Base-by-base conservation (phyloP, 2,329 filamentous ascomycete genomes). In the Thielaviopsis populi region DNA sequence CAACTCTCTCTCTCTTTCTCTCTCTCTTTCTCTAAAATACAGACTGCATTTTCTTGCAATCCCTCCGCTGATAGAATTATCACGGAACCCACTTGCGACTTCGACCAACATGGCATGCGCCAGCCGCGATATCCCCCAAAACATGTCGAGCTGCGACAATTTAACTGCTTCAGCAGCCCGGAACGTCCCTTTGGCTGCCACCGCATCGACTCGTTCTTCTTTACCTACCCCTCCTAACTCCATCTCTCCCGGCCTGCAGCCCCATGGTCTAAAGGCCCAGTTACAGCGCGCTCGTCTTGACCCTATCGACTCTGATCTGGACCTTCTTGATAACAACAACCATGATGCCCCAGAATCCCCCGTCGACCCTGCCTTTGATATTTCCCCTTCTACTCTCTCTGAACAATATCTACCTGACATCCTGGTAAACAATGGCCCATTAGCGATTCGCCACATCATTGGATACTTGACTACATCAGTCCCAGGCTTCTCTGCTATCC, bases 361-460 rank as follows among this genome's bases (percentile, higher is more conserved):
- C 53, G 78, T 79, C 67, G 91, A 96, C 73, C 83, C 86, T 58
- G 81, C 87, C 37, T 90, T 89, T 69, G 83, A 85, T 70, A 96
- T 99, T 74, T 95, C 90, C 59, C 85, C 91, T 48, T 77, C 80
- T 71, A 84, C 96, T 79, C 81, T 99, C 68, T 90, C 92, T 70
- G 94, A 88, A 75, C 84, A 92, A 73, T 88, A 97, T 73, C 82
- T 99, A 66, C 91, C 92, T 1, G 88, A 89, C 70, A 95, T 97
- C 73, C 80, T 99, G 71, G 80, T 96, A 67, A 85, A 86, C 72
- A 88, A 96, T 72, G 94, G 92, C 27, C 91, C 94, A 60, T 77
- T 96, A 74, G 91, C 94, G 62, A 96, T 99, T 74, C 88, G 92
- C 70, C 88, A 96, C 75, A 87, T 99, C 72, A 96, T 95, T 83